These are phyloP conservation scores for Phaffia tasmanica DNA, from an alignment of 768 basidiomycete species.

Conservation along the genomic window DNA sequence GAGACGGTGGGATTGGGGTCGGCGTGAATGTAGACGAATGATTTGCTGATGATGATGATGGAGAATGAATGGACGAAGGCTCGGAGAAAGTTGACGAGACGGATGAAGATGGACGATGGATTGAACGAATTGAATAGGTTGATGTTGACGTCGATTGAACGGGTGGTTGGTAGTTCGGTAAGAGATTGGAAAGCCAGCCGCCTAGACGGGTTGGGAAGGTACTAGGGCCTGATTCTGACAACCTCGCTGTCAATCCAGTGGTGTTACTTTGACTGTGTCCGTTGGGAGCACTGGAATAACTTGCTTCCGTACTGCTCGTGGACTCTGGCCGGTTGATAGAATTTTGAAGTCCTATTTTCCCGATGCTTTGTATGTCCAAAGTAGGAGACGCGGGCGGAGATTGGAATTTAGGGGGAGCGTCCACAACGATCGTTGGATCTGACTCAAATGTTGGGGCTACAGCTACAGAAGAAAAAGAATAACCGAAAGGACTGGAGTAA, in stretches of 20 bases:
- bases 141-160: neutral
- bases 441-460: neutral
- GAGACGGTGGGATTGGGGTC: slow-evolving; percentile 9
- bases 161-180: slow-evolving; percentile 1
- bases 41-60: neutral
- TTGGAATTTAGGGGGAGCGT: slow-evolving; percentile 5
- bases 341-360: neutral
- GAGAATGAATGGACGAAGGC: neutral
- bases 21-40: neutral
- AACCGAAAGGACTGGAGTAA: neutral
- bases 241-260: too few relatives aligned
- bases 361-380: neutral
- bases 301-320: neutral
- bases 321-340: neutral
- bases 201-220: slow-evolving; percentile 21
- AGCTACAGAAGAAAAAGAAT: neutral
- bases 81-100: neutral
- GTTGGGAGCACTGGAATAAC: too few relatives aligned
- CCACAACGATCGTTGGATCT: slow-evolving; percentile 16
- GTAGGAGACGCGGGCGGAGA: neutral
- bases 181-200: slow-evolving; percentile 22
- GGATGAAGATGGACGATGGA: neutral
- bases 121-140: neutral
- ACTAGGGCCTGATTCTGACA: too few relatives aligned
- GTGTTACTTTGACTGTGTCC: too few relatives aligned